Evolutionary conservation across 176 grass and related monocot genomes (phyloP).

Genomic region (Phoenix dactylifera): DNA sequence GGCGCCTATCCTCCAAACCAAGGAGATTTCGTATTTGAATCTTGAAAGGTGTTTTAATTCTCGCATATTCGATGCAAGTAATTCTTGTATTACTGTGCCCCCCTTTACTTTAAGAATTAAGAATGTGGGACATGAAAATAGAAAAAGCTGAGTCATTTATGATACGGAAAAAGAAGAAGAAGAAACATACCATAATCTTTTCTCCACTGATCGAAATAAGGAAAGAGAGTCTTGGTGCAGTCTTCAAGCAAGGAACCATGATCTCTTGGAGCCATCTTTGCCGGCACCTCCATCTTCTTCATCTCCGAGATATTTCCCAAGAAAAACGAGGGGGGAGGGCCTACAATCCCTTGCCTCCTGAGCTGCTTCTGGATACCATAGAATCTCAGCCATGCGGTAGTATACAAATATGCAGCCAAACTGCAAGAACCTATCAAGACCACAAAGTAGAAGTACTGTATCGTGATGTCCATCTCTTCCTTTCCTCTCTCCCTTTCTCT

Average conservation of each 20-base stretch:
- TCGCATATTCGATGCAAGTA: too few relatives aligned
- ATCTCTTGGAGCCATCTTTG: conserved; percentile 16
- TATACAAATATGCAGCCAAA: conserved; percentile 22
- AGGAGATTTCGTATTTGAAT: too few relatives aligned
- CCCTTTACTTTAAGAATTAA: too few relatives aligned
- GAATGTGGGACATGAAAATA: too few relatives aligned
- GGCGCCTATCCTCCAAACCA: too few relatives aligned
- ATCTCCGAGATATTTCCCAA: conserved; percentile 70
- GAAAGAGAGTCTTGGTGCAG: conserved; percentile 71
- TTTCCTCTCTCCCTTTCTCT: too few relatives aligned
- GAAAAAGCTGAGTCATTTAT: too few relatives aligned
- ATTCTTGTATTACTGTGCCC: too few relatives aligned
- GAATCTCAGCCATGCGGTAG: conserved; percentile 34
- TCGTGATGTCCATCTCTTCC: too few relatives aligned
- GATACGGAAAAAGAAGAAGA: background rate
- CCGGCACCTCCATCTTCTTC: conserved; percentile 34
- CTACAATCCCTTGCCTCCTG: conserved; percentile 55
- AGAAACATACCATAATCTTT: conserved; percentile 64
- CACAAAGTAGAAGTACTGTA: conserved; percentile 5
- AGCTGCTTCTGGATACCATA: conserved; percentile 34
- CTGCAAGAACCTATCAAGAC: conserved; percentile 18
- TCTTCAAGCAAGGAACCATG: conserved; percentile 43
- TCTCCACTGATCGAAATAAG: conserved; percentile 88
- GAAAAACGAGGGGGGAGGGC: conserved; percentile 47
- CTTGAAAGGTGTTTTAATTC: too few relatives aligned